Evolutionary conservation across 225 moss, liverwort and hornwort genomes (phyloP), one percentile per base, ranked within the genome.

Genomic region (Pseudisothecium myosuroides): DNA sequence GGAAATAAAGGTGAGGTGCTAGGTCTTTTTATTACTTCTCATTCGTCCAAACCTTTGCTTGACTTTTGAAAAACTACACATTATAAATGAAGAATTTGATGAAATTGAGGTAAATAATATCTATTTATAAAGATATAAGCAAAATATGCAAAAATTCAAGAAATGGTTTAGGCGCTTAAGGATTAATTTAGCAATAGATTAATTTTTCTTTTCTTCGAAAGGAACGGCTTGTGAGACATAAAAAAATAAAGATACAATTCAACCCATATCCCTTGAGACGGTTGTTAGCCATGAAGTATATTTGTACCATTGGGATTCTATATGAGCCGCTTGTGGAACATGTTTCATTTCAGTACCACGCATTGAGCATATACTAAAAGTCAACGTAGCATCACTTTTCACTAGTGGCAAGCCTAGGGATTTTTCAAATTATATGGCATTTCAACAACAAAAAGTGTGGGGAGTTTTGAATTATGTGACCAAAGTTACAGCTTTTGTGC

Each of bases 151-250:
- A 8, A 45, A 45, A 45, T 45, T 45, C 45, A 45, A 8, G 45
- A 45, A 45, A 45, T 6, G 6, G 11, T 37, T 37, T 3, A 66
- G 2, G 19, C 0, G 1, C 19, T 66, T 19, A 36, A 34, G 5
- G 3, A 3, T 12, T 4, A 22, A 12, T 12, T 12, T 68, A n/a
- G 22, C 4, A n/a, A 4, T 36, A 6, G 2, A 65, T 9, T 18
- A 17, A 37, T 67, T 10, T 37, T 67, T n/a, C n/a, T n/a, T 68
- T 7, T 12, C 20, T 13, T 22, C n/a, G 22, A n/a, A 23, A 36
- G 4, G 11, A 12, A n/a, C 0, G 7, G 1, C 23, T 13, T 4
- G 0, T 39, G 4, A 23, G 2, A 7, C 7, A 13, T 23, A 13
- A 69, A 69, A 10, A 39, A n/a, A 13, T 22, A 18, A 4, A 4